Base-by-base conservation (phyloP, 768 basidiomycete species). In the Leucocoprinus leucothites region DNA sequence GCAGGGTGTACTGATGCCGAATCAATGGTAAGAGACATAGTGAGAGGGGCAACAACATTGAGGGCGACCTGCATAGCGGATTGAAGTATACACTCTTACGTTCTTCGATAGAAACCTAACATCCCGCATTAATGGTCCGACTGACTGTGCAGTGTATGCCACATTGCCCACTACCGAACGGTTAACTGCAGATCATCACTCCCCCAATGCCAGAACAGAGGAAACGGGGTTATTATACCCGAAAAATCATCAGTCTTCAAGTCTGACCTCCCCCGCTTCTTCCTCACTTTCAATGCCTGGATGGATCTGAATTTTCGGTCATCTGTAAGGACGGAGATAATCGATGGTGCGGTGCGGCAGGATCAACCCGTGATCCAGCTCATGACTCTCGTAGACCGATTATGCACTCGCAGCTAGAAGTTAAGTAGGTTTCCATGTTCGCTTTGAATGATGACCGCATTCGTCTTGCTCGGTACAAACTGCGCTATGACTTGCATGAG, bases 271-370 rank as follows among this genome's bases (percentile, higher is more conserved):
- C 86, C 63, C 97, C 97, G 0, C 78, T 99, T 50, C 77, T 96
- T 18, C 77, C 98, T 14, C 93, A 89, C 69, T 96, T 98, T 70
- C 87, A 91, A 62, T 89, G 90, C 61, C 76, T 84, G 9, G 89
- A 92, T 54, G 87, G 90, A 9, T 80, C 84, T 14, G 91, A 94
- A 66, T 98, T 89, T 69, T 91, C 95, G 0, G 82, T 98, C 49
- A 98, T 99, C 57, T 98, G 98, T 80, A 99, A 98, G 71, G 95
- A 98, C 61, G 97, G 97, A 13, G 97, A 98, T 66, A 97, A 99
- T 66, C n/a, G n/a, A n/a, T n/a, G n/a, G n/a, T n/a, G n/a, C n/a
- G n/a, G 88, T 98, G 80, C 86, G 97, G 19, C 97, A 99, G 69
- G 97, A 99, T 67, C 97, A 99, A 68, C 83, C 98, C 34, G 95